These are phyloP conservation scores for Aspergillus pseudoterreus DNA, from an alignment of 2,329 filamentous ascomycete species.

Conservation along the genomic window DNA sequence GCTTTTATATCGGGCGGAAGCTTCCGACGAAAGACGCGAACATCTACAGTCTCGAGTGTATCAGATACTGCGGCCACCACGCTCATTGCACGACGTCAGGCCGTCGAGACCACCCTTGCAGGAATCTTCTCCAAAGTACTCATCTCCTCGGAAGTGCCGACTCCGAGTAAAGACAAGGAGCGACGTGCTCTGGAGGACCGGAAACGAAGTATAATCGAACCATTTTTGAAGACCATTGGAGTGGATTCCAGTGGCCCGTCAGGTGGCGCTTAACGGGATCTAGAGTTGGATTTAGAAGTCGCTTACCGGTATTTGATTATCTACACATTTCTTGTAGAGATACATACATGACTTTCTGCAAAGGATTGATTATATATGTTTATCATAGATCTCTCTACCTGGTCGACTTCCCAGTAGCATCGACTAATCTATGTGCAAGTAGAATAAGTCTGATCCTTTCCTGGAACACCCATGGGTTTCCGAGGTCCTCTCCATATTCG, in stretches of 20 bases:
- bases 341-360: not conserved
- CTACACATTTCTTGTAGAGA: not conserved
- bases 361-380: not conserved
- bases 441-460: not conserved
- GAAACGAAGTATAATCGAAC: conserved; percentile 63
- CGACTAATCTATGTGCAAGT: not conserved
- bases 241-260: conserved; percentile 34
- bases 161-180: conserved; percentile 53
- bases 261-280: conserved; percentile 19
- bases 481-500: no score
- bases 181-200: conserved; percentile 59
- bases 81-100: conserved; percentile 52
- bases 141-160: conserved; percentile 49
- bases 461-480: no score
- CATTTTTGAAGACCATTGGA: conserved; percentile 56
- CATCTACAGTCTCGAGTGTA: conserved; percentile 22
- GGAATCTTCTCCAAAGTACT: conserved; percentile 62
- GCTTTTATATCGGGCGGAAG: conserved; percentile 27
- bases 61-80: conserved; percentile 39
- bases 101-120: conserved; percentile 60
- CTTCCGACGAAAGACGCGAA: conserved; percentile 26
- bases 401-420: no score
- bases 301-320: not conserved
- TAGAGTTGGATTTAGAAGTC: not conserved
- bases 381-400: not conserved